Evolutionary conservation across 306 rosid species (phyloP).

Genomic region (Gastrolobium bilobum): DNA sequence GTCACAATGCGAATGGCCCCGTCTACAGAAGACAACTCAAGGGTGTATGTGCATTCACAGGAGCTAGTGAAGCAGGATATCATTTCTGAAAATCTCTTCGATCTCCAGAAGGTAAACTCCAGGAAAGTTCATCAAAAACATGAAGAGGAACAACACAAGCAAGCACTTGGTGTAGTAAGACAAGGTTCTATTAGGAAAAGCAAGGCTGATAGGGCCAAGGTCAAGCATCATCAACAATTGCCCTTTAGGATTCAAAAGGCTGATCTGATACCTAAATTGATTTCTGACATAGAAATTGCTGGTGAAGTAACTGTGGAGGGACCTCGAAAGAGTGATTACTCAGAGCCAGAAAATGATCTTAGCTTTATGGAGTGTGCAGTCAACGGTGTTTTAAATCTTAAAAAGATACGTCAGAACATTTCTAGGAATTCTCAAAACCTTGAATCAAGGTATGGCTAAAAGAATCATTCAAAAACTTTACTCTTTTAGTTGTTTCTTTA

Average conservation of each 20-base stretch:
- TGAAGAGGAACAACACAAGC: constrained; percentile 81
- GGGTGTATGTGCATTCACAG: constrained; percentile 55
- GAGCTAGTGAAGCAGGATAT: constrained; percentile 61
- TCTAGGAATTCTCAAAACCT: constrained; percentile 74
- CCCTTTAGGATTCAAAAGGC: constrained; percentile 66
- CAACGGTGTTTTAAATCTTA: constrained; percentile 59
- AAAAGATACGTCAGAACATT: constrained; percentile 64
- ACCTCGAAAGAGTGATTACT: constrained; percentile 67
- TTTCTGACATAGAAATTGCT: constrained; percentile 53
- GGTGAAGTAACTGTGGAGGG: constrained; percentile 60
- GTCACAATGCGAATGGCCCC: constrained; percentile 49
- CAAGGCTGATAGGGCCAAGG: constrained; percentile 69
- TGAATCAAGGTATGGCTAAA: constrained; percentile 73
- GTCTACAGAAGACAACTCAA: constrained; percentile 53
- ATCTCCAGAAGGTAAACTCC: constrained; percentile 63
- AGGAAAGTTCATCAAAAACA: constrained; percentile 69
- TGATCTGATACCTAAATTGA: constrained; percentile 59
- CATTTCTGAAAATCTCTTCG: constrained; percentile 57
- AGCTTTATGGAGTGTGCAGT: constrained; percentile 54
- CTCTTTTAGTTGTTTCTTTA: not conserved
- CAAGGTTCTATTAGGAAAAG: constrained; percentile 76
- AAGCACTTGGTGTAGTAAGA: constrained; percentile 61
- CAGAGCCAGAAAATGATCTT: constrained; percentile 80
- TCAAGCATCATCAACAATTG: constrained; percentile 71
- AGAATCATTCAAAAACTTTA: constrained; percentile 2